phyloP scores from a whole-genome alignment of 2,329 filamentous ascomycete species.

The Albifimbria verrucaria region DNA sequence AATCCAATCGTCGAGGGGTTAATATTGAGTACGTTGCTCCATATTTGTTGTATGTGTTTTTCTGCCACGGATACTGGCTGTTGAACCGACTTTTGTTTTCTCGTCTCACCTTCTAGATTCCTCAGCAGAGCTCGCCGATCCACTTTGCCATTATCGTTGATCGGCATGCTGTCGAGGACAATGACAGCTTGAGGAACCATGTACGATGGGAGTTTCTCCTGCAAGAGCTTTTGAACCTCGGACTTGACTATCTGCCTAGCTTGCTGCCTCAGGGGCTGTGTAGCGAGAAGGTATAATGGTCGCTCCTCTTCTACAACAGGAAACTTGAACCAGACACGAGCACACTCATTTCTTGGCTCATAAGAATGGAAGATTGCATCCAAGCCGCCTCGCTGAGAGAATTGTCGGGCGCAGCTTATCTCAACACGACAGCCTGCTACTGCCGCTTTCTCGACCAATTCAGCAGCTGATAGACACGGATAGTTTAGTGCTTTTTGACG shows the following conservation, averaged over 20 bases:
- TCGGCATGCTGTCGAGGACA: not conserved
- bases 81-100: no score
- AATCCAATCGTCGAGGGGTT: not conserved
- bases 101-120: no score
- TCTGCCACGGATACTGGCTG: not conserved
- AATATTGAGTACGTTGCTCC: constrained; percentile 9
- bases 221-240: constrained; percentile 1
- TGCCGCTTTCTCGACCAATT: constrained; percentile 16
- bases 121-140: no score
- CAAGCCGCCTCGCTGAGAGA: constrained; percentile 13
- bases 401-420: constrained; percentile 36
- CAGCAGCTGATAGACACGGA: constrained; percentile 9
- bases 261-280: constrained; percentile 11
- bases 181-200: constrained; percentile 1
- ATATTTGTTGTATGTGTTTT: constrained; percentile 23
- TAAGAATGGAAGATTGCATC: constrained; percentile 13
- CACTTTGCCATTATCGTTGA: not conserved
- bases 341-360: constrained; percentile 11
- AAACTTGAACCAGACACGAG: constrained; percentile 9
- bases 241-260: constrained; percentile 3
- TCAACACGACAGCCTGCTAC: constrained; percentile 42
- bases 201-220: not conserved
- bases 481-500: constrained; percentile 1
- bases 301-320: constrained; percentile 4
- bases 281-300: constrained; percentile 6